These are phyloP conservation scores for Ambrosiella xylebori DNA, from an alignment of 2,329 filamentous ascomycete genomes.

Conservation along the genomic window DNA sequence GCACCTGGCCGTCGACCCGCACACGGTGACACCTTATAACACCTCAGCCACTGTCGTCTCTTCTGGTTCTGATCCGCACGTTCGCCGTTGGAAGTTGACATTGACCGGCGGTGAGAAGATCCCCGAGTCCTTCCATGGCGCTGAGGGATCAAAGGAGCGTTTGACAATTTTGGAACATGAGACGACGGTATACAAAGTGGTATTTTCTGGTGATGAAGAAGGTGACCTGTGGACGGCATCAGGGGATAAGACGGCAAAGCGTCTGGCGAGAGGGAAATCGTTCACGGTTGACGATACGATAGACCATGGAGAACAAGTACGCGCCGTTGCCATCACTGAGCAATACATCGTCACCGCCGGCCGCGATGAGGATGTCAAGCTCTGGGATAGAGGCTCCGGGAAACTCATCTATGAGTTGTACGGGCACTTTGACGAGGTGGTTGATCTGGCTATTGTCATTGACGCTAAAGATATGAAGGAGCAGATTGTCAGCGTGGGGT, in stretches of 20 bases:
- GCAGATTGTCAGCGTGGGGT: conserved; percentile 62
- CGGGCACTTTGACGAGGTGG: conserved; percentile 90
- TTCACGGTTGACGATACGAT: conserved; percentile 60
- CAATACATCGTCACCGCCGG: conserved; percentile 76
- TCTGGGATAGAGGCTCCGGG: conserved; percentile 66
- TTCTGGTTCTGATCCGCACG: conserved; percentile 63
- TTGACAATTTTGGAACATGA: conserved; percentile 61
- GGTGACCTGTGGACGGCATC: conserved; percentile 84
- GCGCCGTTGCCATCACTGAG: conserved; percentile 58
- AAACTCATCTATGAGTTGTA: conserved; percentile 56
- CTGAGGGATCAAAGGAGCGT: conserved; percentile 24
- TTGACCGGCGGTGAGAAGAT: conserved; percentile 37
- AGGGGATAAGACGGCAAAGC: conserved; percentile 75
- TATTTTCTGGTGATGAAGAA: conserved; percentile 48
- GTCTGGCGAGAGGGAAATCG: conserved; percentile 47
- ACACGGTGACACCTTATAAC: conserved; percentile 31
- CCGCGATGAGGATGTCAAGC: conserved; percentile 74
- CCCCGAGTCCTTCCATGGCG: conserved; percentile 26
- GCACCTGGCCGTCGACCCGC: conserved; percentile 58
- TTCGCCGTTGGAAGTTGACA: conserved; percentile 58
- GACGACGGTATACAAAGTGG: conserved; percentile 70
- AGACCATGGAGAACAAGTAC: conserved; percentile 75
- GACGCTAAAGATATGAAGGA: conserved; percentile 21
- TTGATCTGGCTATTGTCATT: conserved; percentile 50
- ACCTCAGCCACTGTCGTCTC: conserved; percentile 45